Evolutionary conservation across 208 protist genomes (phyloP), one percentile per base, ranked within the genome.

Genomic region (Leishmania guyanensis): DNA sequence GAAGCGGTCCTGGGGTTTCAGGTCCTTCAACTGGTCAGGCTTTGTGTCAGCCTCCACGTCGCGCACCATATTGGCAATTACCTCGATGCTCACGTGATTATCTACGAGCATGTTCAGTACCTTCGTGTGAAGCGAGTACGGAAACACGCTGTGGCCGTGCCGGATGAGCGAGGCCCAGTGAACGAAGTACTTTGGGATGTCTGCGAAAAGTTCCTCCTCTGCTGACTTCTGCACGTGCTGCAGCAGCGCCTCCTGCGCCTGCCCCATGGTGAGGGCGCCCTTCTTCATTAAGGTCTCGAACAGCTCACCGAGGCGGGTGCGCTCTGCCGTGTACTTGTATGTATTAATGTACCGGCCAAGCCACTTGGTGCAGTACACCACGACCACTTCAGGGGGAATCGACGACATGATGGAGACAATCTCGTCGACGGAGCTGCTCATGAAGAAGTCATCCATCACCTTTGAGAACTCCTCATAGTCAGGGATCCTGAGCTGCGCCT

Each of bases 361-460:
- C 80, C 86, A 88, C 53, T 91, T 84, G 56, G 79, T 81, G 80
- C 84, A 91, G 81, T 96, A 96, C 33, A 68, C 84, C 84, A 93
- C 82, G 53, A 89, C 75, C 56, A 78, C 71, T 43, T 90, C 90
- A 4, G 74, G 75, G 10, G 79, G 92, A 36, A 96, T 89, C 33
- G 85, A 36, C 3, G 33, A 69, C 33, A 96, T 56, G 51, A 93
- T 43, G 51, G 71, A 54, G n/a, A 93, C 83, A 29, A 92, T 89
- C 53, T 95, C 90, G 58, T 94, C 90, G 6, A 88, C 73, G 33
- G 72, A 86, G 79, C 89, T 91, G 79, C 84, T 92, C 22, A 82
- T 58, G 84, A 95, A 96, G 84, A 90, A 97, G 79, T 93, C 88
- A 73, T 97, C 94, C 89, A 97, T 94, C 53, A 86, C 88, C 70